Evolutionary conservation across 2,329 filamentous ascomycete species (phyloP).

Genomic region (Septoria linicola): DNA sequence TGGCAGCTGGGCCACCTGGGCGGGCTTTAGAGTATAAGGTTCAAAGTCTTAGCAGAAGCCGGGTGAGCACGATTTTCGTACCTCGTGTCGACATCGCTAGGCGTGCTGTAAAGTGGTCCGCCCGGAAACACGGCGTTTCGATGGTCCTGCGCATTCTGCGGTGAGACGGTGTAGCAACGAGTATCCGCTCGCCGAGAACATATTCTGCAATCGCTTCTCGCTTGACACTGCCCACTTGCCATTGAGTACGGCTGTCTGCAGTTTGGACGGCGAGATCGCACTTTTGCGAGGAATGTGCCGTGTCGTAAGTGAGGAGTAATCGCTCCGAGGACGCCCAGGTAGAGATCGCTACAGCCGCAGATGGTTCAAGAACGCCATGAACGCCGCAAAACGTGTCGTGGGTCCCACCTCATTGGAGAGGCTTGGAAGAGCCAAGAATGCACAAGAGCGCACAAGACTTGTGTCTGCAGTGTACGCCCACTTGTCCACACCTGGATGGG

Average conservation of each 20-base stretch:
- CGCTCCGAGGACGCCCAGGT: constrained; percentile 13
- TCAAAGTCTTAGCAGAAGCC: constrained; percentile 8
- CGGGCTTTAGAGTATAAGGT: constrained; percentile 15
- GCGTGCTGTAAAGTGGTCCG: not conserved
- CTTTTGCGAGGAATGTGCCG: constrained; percentile 10
- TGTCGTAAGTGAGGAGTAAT: constrained; percentile 3
- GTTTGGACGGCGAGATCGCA: constrained; percentile 9
- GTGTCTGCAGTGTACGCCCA: constrained; percentile 4
- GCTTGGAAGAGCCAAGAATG: constrained; percentile 22
- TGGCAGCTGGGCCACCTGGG: not conserved
- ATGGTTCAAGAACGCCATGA: constrained; percentile 7
- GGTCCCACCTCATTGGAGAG: constrained; percentile 11
- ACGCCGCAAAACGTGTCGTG: constrained; percentile 23
- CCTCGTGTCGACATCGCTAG: constrained; percentile 2
- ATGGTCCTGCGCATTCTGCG: constrained; percentile 1
- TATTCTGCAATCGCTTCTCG: not conserved
- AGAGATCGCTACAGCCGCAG: constrained; percentile 15
- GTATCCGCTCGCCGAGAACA: not conserved
- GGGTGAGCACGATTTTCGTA: constrained; percentile 8
- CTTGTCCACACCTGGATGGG: constrained; percentile 19
- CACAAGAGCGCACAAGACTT: constrained; percentile 27
- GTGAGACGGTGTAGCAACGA: not conserved
- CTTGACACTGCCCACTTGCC: constrained; percentile 10
- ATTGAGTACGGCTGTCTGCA: not conserved
- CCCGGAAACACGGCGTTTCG: constrained; percentile 8